Conservation (phyloP, 257 asterid genomes). For the Lycium barbarum region DNA sequence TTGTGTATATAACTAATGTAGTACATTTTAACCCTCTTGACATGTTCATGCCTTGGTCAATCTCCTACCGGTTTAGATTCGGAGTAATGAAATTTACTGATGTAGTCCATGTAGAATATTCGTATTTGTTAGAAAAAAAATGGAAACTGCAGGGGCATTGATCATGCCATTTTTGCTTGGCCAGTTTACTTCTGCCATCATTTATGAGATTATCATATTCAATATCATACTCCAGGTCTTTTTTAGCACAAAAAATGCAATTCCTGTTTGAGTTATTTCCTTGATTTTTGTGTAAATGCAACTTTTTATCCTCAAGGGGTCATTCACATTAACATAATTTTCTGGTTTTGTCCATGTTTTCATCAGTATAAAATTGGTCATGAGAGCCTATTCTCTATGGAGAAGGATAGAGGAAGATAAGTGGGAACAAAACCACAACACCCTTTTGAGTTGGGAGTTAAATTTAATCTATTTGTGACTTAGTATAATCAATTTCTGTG, state of each 20-base stretch:
- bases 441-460: not conserved
- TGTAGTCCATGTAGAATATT: constrained; percentile 6
- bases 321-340: constrained; percentile 14
- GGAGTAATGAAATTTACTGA: not conserved
- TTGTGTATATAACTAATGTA: constrained; percentile 9
- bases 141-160: not conserved
- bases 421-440: constrained; percentile 17
- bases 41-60: not conserved
- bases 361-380: not conserved
- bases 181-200: not conserved
- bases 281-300: not conserved
- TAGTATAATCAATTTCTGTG: not conserved
- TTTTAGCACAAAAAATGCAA: not conserved
- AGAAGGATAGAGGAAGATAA: not conserved
- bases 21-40: constrained; percentile 15
- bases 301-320: not conserved
- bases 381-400: not conserved
- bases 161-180: not conserved
- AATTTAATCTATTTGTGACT: constrained; percentile 17
- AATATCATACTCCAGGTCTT: not conserved
- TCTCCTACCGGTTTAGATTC: not conserved
- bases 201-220: constrained; percentile 5
- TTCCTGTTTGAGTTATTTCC: not conserved
- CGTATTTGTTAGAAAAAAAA: not conserved
- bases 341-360: not conserved